Evolutionary conservation across 1,284 basidiomycete species (phyloP).

Genomic region (Austropuccinia psidii): DNA sequence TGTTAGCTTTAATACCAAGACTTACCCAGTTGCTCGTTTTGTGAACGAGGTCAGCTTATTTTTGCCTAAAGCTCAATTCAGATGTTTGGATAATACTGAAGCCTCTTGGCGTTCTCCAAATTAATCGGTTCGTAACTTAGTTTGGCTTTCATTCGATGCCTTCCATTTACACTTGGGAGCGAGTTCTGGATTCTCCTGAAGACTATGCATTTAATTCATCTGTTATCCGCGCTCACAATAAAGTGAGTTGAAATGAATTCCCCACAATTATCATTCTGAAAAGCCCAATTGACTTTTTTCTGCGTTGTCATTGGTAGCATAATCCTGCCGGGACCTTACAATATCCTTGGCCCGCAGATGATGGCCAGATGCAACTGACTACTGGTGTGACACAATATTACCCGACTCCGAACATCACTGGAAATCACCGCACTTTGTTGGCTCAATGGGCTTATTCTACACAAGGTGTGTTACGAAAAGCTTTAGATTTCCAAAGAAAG

Average conservation of each 20-base stretch:
- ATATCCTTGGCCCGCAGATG: conserved; percentile 41
- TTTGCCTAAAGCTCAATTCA: not conserved
- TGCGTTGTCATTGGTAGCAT: conserved; percentile 36
- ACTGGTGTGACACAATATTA: conserved; percentile 38
- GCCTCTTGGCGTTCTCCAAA: too few species aligned
- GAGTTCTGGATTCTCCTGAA: conserved; percentile 52
- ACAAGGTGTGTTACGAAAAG: conserved; percentile 46
- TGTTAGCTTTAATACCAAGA: conserved; percentile 56
- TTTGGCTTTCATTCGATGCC: conserved; percentile 64
- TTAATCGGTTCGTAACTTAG: not conserved
- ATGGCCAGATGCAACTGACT: conserved; percentile 40
- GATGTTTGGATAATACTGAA: too few species aligned
- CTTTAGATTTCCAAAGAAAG: conserved; percentile 43
- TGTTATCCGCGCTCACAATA: conserved; percentile 57
- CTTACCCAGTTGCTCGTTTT: conserved; percentile 57
- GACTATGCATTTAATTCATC: conserved; percentile 59
- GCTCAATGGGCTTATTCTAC: conserved; percentile 39
- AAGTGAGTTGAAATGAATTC: conserved; percentile 48
- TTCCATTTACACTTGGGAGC: conserved; percentile 59
- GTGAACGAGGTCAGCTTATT: conserved; percentile 52
- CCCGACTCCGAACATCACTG: conserved; percentile 32
- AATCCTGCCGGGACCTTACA: conserved; percentile 41
- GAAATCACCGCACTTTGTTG: conserved; percentile 14
- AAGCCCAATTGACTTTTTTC: not conserved
- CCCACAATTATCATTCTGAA: not conserved